phyloP scores from a whole-genome alignment of 306 rosid species.

The Prunus mume region DNA sequence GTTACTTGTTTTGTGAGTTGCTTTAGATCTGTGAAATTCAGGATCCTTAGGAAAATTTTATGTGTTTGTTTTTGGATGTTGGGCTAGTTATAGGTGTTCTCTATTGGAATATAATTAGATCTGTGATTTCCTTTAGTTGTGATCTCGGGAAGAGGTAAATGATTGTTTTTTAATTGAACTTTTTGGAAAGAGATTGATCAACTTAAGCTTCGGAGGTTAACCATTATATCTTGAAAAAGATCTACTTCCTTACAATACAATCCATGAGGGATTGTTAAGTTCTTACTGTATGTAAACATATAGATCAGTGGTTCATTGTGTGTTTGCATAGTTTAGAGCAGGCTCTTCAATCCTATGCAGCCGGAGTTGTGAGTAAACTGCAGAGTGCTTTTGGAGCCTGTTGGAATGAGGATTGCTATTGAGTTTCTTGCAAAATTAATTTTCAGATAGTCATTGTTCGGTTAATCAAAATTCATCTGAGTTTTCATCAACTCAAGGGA shows the following conservation, averaged over 20 bases:
- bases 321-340: not conserved
- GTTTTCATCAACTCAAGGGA: not conserved
- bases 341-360: not conserved
- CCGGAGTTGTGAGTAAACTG: not conserved
- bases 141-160: not conserved
- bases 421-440: not conserved
- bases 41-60: not conserved
- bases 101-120: conserved; percentile 8
- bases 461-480: not conserved
- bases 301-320: not conserved
- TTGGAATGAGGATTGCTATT: not conserved
- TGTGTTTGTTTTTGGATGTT: not conserved
- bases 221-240: not conserved
- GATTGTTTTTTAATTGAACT: not conserved
- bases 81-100: not conserved
- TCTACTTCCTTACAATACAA: not conserved
- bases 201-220: not conserved
- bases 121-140: conserved; percentile 3
- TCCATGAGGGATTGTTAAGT: not conserved
- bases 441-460: not conserved
- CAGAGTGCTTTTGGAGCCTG: not conserved
- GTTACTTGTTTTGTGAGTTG: conserved; percentile 10
- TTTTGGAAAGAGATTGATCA: not conserved
- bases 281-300: not conserved
- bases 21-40: conserved; percentile 7